A percentile compares a stretch with the other conserved stretches of the same genome.
These are phyloP conservation scores for Isabelozyma gotoi DNA, from an alignment of 805 yeast species.

Conservation along the genomic window DNA sequence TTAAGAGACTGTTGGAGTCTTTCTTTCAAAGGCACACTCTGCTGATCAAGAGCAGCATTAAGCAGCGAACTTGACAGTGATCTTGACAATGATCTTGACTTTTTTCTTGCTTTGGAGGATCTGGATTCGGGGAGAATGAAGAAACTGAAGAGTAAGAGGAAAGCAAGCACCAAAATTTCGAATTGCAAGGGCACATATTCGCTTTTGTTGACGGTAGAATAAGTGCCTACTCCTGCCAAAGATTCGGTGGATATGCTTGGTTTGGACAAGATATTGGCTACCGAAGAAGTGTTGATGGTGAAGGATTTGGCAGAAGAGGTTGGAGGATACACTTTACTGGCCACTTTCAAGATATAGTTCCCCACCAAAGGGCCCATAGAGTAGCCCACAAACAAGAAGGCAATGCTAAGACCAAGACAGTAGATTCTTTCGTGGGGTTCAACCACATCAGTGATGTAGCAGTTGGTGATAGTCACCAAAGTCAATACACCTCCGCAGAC, in stretches of 20 bases:
- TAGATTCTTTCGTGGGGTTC: slow-evolving; percentile 59
- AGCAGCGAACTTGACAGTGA: slow-evolving; percentile 13
- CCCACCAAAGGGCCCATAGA: slow-evolving; percentile 67
- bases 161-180: slow-evolving; percentile 31
- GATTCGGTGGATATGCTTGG: neutral
- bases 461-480: slow-evolving; percentile 56
- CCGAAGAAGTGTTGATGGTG: too few species aligned
- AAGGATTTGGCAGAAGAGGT: neutral
- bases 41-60: neutral
- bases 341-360: slow-evolving; percentile 25
- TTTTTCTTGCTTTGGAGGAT: slow-evolving; percentile 49
- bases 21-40: neutral
- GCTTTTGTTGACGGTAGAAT: slow-evolving; percentile 11
- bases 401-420: slow-evolving; percentile 57
- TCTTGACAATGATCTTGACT: slow-evolving; percentile 45
- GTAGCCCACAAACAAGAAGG: slow-evolving; percentile 58
- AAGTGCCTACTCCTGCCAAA: neutral
- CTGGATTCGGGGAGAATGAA: slow-evolving; percentile 63
- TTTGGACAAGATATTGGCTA: too few species aligned
- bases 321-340: neutral
- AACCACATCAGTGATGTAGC: slow-evolving; percentile 74
- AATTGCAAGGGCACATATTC: slow-evolving; percentile 35
- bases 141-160: slow-evolving; percentile 23
- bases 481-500: slow-evolving; percentile 65
- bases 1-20: slow-evolving; percentile 9